Evolutionary conservation across 2,329 filamentous ascomycete genomes (phyloP).

Genomic region (Boeremia lycopersici): DNA sequence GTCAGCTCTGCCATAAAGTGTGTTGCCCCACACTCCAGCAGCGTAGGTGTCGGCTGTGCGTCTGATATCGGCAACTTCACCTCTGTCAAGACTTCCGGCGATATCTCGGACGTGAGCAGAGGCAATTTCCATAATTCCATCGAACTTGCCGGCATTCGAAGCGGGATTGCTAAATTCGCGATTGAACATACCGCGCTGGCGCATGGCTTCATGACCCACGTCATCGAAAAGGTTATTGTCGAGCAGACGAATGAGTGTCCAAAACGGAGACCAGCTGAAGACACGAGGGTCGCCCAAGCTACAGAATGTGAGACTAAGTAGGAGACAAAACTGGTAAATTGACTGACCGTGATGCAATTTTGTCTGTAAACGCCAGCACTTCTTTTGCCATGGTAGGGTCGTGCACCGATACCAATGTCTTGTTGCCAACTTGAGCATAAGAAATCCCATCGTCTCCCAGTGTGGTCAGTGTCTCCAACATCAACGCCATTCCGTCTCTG

Average conservation of each 20-base stretch:
- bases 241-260: conserved; percentile 11
- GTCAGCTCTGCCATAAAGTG: conserved; percentile 3
- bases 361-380: conserved; percentile 3
- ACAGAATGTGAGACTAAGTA: background rate
- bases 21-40: conserved; percentile 8
- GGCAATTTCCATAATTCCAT: background rate
- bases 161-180: conserved; percentile 9
- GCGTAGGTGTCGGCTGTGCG: conserved; percentile 6
- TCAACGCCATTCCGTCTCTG: conserved; percentile 3
- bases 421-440: conserved; percentile 5
- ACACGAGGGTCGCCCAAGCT: conserved; percentile 1
- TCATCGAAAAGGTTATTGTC: conserved; percentile 7
- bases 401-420: conserved; percentile 8
- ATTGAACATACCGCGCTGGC: background rate
- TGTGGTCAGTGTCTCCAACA: conserved; percentile 1
- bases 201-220: conserved; percentile 2
- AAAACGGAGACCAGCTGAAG: conserved; percentile 12
- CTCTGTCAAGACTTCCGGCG: background rate
- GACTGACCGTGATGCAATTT: conserved; percentile 2
- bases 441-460: conserved; percentile 6
- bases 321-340: no score
- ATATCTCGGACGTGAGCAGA: background rate
- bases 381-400: conserved; percentile 6
- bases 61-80: background rate
- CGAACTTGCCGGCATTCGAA: conserved; percentile 1